phyloP scores from a whole-genome alignment of 495 filamentous ascomycete species.

The Neurospora sp. region DNA sequence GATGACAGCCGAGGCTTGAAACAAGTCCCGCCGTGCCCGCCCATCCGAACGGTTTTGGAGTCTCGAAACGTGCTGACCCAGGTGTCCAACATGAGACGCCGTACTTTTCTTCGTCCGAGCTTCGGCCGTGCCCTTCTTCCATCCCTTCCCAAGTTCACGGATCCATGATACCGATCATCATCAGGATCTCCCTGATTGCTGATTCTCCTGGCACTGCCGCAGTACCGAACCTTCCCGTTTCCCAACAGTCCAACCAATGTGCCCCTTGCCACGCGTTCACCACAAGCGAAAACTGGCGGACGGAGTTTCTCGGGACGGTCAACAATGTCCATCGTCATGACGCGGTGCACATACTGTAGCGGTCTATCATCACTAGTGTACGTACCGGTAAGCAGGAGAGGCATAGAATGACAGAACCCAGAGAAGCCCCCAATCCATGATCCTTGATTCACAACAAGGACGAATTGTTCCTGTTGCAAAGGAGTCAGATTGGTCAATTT shows the following conservation, averaged over 20 bases:
- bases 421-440: no score
- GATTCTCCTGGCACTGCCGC: background rate
- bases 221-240: background rate
- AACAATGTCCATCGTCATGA: background rate
- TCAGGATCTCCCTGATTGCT: background rate
- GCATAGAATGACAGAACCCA: no score
- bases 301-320: background rate
- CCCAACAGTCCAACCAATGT: no score
- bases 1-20: background rate
- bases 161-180: background rate
- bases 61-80: background rate
- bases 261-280: background rate
- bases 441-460: no score
- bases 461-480: no score
- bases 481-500: no score
- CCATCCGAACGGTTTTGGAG: background rate
- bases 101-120: background rate
- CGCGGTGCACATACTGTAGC: background rate
- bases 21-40: background rate
- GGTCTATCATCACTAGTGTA: no score
- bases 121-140: background rate
- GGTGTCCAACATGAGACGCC: background rate
- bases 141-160: background rate
- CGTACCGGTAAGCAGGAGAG: no score
- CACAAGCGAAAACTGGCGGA: background rate